Evolutionary conservation across 805 yeast genomes (phyloP).

Genomic region (Candida tibetensis): DNA sequence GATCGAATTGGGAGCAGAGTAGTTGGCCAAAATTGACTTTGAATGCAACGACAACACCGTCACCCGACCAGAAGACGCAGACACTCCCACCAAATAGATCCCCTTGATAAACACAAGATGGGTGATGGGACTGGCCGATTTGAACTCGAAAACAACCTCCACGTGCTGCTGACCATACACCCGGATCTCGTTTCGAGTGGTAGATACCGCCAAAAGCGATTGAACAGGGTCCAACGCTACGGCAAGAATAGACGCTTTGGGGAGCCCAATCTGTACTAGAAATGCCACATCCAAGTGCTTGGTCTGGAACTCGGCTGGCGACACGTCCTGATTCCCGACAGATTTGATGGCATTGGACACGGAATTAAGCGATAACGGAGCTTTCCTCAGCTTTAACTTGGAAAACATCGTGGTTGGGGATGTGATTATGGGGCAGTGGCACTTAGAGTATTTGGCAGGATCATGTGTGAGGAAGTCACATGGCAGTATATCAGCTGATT

Average conservation of each 20-base stretch:
- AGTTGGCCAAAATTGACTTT: slow-evolving; percentile 57
- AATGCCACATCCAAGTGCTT: slow-evolving; percentile 29
- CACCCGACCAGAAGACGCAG: slow-evolving; percentile 57
- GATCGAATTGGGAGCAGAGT: slow-evolving; percentile 63
- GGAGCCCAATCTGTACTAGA: slow-evolving; percentile 36
- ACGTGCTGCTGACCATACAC: slow-evolving; percentile 85
- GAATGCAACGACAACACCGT: slow-evolving; percentile 68
- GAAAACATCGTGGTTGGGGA: slow-evolving; percentile 25
- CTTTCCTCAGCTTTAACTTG: slow-evolving; percentile 38
- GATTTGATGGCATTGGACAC: slow-evolving; percentile 42
- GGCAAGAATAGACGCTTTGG: slow-evolving; percentile 60
- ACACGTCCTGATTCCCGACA: slow-evolving; percentile 25
- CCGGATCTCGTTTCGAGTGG: slow-evolving; percentile 65
- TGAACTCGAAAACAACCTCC: slow-evolving; percentile 58
- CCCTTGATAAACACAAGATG: slow-evolving; percentile 72
- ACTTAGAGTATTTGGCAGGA: too few species aligned
- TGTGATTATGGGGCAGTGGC: too few species aligned
- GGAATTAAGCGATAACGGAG: slow-evolving; percentile 40
- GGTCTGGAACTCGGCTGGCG: slow-evolving; percentile 31
- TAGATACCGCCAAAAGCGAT: slow-evolving; percentile 76
- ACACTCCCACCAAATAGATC: slow-evolving; percentile 69
- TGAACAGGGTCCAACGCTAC: slow-evolving; percentile 87
- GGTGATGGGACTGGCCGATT: slow-evolving; percentile 49
- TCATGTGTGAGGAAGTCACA: too few species aligned
- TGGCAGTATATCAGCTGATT: too few species aligned